phyloP scores from a whole-genome alignment of 495 filamentous ascomycete species.

The Pyrenopolyporus hunteri region DNA sequence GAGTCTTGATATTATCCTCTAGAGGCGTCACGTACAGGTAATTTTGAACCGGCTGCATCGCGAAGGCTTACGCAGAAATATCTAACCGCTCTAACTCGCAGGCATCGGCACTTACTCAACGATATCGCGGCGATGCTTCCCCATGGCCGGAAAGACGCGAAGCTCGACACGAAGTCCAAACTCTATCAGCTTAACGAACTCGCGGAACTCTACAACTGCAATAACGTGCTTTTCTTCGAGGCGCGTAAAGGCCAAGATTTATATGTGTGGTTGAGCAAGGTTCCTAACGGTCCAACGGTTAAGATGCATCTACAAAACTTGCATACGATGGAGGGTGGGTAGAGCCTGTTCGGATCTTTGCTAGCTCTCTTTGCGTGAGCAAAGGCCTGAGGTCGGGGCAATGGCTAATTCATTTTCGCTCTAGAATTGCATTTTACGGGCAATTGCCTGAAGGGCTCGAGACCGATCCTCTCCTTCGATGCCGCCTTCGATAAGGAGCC shows the following conservation, averaged over 20 bases:
- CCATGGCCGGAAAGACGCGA: slow-evolving; percentile 91
- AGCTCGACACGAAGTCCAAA: slow-evolving; percentile 94
- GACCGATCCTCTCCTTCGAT: slow-evolving; percentile 96
- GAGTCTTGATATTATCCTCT: slow-evolving; percentile 87
- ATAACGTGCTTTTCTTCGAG: slow-evolving; percentile 97
- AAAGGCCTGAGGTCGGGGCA: background rate
- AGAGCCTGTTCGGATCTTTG: slow-evolving; percentile 32
- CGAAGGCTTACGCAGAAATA: background rate
- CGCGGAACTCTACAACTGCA: slow-evolving; percentile 97
- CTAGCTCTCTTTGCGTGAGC: background rate
- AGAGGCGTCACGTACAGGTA: slow-evolving; percentile 89
- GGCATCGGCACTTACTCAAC: slow-evolving; percentile 89
- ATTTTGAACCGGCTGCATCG: background rate
- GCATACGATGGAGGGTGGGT: slow-evolving; percentile 42
- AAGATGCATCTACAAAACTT: slow-evolving; percentile 80
- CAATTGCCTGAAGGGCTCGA: slow-evolving; percentile 92
- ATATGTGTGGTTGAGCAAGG: slow-evolving; percentile 91
- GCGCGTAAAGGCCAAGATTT: slow-evolving; percentile 93
- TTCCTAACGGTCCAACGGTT: slow-evolving; percentile 85
- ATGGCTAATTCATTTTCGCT: slow-evolving; percentile 5
- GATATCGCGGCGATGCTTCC: slow-evolving; percentile 90
- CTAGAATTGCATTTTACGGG: slow-evolving; percentile 91
- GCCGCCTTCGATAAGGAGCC: slow-evolving; percentile 77
- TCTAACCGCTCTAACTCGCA: slow-evolving; percentile 42
- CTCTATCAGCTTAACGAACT: slow-evolving; percentile 93